Base-by-base conservation (phyloP, 2,329 filamentous ascomycete genomes). In the Aspergillus jensenii region DNA sequence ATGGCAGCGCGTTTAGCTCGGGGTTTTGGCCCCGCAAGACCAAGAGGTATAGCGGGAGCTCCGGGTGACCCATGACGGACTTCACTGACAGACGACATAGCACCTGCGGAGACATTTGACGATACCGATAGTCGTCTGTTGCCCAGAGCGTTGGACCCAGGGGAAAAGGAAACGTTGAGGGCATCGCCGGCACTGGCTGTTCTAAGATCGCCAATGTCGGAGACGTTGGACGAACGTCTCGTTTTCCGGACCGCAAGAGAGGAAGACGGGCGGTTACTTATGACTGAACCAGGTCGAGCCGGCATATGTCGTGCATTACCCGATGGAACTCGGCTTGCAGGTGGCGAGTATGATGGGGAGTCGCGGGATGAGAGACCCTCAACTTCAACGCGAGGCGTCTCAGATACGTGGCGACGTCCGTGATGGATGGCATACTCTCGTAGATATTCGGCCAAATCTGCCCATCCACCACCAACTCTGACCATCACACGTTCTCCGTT, bases 381-480 rank as follows among this genome's bases (percentile, higher is more conserved):
- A 15, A 87, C 78, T 63, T 87, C 84, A 14, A 87, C 78, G 37
- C 77, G 78, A 21, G 71, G 71, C 12, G 79, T 79, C 39, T 85
- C 83, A 27, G 79, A 81, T 19, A 83, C 80, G 31, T 83, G 81
- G 45, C 84, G 87, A n/a, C 90, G 87, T 44, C 90, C 90, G 71
- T 99, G 95, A 71, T 99, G 95, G 59, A 87, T 87, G 7, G 92
- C 93, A 68, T 97, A 99, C 73, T 96, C 91, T 66, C 92, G 89
- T 43, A 99, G 82, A 70, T 97, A 99, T 74, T 98, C 95, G 39
- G 90, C 93, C 19, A 99, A 80, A 74, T 99, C 95, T 14, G 93
- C 92, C 95, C 95, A 99, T n/a, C 95, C 95, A 59, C 95, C 95
- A 12, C 95, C 95, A 12, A 99, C 93, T 37, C 95, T 90, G 7